Percentiles rank a stretch among this genome's conserved stretches.
Evolutionary conservation across 169 alveolate genomes (phyloP).

Genomic region (Cryptosporidium baileyi): DNA sequence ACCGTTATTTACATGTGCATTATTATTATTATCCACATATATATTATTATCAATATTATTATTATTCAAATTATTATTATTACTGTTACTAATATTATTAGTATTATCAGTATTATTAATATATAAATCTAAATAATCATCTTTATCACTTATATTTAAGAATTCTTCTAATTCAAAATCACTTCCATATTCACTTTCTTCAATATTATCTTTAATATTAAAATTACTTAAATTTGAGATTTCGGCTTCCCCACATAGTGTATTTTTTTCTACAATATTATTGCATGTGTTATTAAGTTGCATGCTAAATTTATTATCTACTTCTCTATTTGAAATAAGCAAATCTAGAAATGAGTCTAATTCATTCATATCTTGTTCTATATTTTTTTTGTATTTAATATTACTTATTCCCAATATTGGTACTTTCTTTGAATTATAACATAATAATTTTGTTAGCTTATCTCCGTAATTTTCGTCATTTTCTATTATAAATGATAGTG

Average conservation of each 20-base stretch:
- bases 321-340: background rate
- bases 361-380: background rate
- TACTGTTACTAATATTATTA: background rate
- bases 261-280: background rate
- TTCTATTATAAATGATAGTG: slow-evolving; percentile 16
- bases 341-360: background rate
- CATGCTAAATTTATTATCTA: too few species aligned
- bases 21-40: background rate
- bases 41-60: background rate
- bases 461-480: slow-evolving; percentile 50
- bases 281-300: too few species aligned
- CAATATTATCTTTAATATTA: background rate
- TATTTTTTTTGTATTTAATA: background rate
- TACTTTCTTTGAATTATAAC: slow-evolving; percentile 12
- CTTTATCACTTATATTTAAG: background rate
- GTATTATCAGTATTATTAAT: background rate
- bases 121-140: too few species aligned
- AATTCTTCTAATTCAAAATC: background rate
- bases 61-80: background rate
- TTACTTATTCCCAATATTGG: slow-evolving; percentile 41
- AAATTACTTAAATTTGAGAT: background rate
- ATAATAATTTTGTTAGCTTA: slow-evolving; percentile 16
- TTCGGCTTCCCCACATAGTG: background rate
- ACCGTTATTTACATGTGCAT: too few species aligned
- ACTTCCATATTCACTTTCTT: background rate